phyloP scores from a whole-genome alignment of 179 eudicot genomes.

The Silene coronaria region DNA sequence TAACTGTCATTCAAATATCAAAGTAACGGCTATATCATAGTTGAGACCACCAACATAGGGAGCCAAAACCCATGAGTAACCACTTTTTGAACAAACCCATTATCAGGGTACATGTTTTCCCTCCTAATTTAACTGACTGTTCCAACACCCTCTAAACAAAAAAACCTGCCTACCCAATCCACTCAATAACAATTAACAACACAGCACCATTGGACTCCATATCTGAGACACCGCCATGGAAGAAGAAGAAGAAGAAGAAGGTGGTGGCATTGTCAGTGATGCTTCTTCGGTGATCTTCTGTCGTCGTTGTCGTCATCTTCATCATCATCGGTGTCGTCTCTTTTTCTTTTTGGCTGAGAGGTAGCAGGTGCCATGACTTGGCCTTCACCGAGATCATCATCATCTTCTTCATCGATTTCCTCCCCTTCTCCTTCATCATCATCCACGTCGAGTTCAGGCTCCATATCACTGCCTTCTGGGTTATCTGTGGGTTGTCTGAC shows the following conservation, averaged over 20 bases:
- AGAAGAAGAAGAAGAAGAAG: neutral
- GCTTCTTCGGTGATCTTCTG: slow-evolving; percentile 31
- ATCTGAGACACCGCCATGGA: slow-evolving; percentile 15
- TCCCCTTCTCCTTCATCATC: slow-evolving; percentile 36
- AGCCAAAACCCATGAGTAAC: slow-evolving; percentile 27
- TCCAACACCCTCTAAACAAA: slow-evolving; percentile 12
- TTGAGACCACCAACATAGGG: slow-evolving; percentile 21
- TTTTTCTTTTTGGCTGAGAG: slow-evolving; percentile 57
- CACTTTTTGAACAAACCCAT: slow-evolving; percentile 36
- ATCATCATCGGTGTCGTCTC: slow-evolving; percentile 24
- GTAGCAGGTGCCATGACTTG: slow-evolving; percentile 55
- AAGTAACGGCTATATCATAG: slow-evolving; percentile 39
- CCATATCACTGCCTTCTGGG: slow-evolving; percentile 45
- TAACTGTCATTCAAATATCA: slow-evolving; percentile 45
- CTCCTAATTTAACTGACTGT: slow-evolving; percentile 36
- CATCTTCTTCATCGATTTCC: slow-evolving; percentile 30
- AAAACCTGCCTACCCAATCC: neutral
- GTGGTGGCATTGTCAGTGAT: slow-evolving; percentile 11
- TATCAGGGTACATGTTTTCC: slow-evolving; percentile 29
- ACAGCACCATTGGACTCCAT: no score
- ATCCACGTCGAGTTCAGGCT: slow-evolving; percentile 41
- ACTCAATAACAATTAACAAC: slow-evolving; percentile 1
- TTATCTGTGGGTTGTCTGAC: slow-evolving; percentile 45
- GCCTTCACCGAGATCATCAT: slow-evolving; percentile 53
- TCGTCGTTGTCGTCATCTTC: slow-evolving; percentile 35